Conservation (phyloP, 352 stramenopile species). For the Globisporangium iwayamae region DNA sequence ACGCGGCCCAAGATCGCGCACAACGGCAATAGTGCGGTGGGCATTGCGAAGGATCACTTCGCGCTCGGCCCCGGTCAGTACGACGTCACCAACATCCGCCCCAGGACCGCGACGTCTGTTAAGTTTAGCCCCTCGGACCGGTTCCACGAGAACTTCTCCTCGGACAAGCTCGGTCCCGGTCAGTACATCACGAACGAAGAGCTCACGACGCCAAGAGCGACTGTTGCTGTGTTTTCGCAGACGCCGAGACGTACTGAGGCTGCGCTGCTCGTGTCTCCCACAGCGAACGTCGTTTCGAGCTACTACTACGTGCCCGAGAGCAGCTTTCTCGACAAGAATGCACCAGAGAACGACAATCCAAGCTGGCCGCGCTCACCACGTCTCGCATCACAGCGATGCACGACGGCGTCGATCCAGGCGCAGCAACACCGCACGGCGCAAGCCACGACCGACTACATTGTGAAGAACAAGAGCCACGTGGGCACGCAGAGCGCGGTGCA, state of each 20-base stretch:
- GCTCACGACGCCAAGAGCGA: slow-evolving; percentile 24
- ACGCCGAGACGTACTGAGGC: slow-evolving; percentile 35
- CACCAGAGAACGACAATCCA: slow-evolving; percentile 23
- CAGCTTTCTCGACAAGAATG: slow-evolving; percentile 25
- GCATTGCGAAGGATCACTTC: slow-evolving; percentile 41
- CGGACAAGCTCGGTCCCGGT: slow-evolving; percentile 34
- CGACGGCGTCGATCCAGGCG: slow-evolving; percentile 6
- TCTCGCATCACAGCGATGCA: slow-evolving; percentile 25
- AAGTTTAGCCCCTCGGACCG: slow-evolving; percentile 64
- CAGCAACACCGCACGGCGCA: slow-evolving; percentile 8
- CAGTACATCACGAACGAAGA: slow-evolving; percentile 47
- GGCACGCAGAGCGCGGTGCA: slow-evolving; percentile 24
- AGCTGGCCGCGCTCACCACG: slow-evolving; percentile 44
- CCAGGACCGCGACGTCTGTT: slow-evolving; percentile 24
- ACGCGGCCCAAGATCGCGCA: slow-evolving; percentile 19
- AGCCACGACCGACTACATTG: slow-evolving; percentile 27
- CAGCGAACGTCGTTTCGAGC: slow-evolving; percentile 47
- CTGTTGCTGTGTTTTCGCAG: slow-evolving; percentile 50
- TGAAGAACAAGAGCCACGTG: slow-evolving; percentile 28
- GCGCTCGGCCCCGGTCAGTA: slow-evolving; percentile 59
- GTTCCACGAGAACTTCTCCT: slow-evolving; percentile 47
- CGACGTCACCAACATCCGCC: slow-evolving; percentile 27
- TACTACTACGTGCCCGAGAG: slow-evolving; percentile 54
- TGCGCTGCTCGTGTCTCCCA: slow-evolving; percentile 25
- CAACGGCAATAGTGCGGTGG: slow-evolving; percentile 7